Conservation (phyloP, 495 filamentous ascomycete species). For the Glonium stellatum region DNA sequence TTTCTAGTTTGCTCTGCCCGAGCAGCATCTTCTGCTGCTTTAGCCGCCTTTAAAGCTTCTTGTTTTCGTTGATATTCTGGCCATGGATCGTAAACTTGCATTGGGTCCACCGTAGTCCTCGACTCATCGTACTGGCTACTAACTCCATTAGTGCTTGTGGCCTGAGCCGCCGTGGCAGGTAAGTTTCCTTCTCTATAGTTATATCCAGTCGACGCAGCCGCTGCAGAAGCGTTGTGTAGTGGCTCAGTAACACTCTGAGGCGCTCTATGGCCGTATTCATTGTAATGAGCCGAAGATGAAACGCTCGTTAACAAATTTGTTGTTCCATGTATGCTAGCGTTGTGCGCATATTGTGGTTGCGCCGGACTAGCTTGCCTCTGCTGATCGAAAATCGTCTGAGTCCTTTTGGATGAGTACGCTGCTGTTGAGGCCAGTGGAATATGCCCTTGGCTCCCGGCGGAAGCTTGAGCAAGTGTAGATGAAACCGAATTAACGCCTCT, state of each 20-base stretch:
- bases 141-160: constrained; percentile 5
- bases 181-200: constrained; percentile 15
- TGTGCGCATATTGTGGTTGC: constrained; percentile 8
- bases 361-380: constrained; percentile 14
- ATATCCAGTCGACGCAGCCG: constrained; percentile 6
- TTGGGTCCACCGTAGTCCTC: constrained; percentile 37
- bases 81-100: constrained; percentile 39
- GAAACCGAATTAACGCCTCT: constrained; percentile 17
- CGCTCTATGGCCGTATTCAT: constrained; percentile 11
- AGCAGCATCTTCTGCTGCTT: constrained; percentile 21
- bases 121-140: constrained; percentile 17
- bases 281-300: constrained; percentile 13
- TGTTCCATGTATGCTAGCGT: constrained; percentile 1
- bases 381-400: constrained; percentile 14
- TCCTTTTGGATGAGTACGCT: constrained; percentile 15
- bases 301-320: not conserved
- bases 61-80: constrained; percentile 34
- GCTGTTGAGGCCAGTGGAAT: constrained; percentile 14
- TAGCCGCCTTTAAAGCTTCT: constrained; percentile 12
- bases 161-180: constrained; percentile 8
- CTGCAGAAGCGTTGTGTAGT: not conserved
- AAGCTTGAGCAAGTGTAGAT: not conserved
- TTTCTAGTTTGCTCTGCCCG: constrained; percentile 19
- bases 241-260: constrained; percentile 10
- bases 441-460: constrained; percentile 4